Conservation (phyloP, 2,329 filamentous ascomycete species). For the Colletotrichum lentis region DNA sequence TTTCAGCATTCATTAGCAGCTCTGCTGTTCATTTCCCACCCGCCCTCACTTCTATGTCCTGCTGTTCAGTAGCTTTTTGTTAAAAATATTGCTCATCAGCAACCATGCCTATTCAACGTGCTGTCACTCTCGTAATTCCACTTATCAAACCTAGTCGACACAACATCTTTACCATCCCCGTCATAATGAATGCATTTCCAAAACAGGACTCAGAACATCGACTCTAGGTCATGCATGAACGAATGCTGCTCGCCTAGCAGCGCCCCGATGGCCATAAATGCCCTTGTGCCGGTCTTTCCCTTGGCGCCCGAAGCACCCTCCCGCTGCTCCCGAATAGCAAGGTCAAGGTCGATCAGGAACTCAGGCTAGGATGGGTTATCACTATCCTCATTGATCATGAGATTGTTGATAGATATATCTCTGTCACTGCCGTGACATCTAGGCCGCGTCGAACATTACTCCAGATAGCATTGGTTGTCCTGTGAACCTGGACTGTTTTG, state of each 20-base stretch:
- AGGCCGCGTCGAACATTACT: conserved; percentile 46
- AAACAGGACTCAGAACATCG: conserved; percentile 59
- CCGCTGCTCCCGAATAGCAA: conserved; percentile 48
- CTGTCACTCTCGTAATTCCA: too few species aligned
- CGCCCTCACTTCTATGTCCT: too few species aligned
- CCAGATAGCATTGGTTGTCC: conserved; percentile 47
- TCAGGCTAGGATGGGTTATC: too few species aligned
- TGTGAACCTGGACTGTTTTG: conserved; percentile 50
- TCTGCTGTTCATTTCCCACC: too few species aligned
- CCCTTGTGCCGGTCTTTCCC: conserved; percentile 54
- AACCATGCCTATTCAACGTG: too few species aligned
- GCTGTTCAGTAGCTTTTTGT: too few species aligned
- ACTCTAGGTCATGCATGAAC: conserved; percentile 59
- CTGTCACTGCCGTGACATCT: conserved; percentile 47
- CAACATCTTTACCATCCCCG: too few species aligned
- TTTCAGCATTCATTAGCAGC: too few species aligned
- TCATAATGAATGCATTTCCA: conserved; percentile 55
- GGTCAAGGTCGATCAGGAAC: conserved; percentile 56
- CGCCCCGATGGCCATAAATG: conserved; percentile 57
- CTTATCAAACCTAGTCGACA: too few species aligned
- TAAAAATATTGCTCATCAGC: too few species aligned
- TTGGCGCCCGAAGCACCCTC: conserved; percentile 48
- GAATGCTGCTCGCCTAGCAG: conserved; percentile 54
- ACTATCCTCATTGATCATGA: conserved; percentile 57
- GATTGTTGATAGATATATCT: conserved; percentile 56